These are phyloP conservation scores for Beauveria scarabaeidicola DNA, from an alignment of 2,329 filamentous ascomycete genomes.

Conservation along the genomic window DNA sequence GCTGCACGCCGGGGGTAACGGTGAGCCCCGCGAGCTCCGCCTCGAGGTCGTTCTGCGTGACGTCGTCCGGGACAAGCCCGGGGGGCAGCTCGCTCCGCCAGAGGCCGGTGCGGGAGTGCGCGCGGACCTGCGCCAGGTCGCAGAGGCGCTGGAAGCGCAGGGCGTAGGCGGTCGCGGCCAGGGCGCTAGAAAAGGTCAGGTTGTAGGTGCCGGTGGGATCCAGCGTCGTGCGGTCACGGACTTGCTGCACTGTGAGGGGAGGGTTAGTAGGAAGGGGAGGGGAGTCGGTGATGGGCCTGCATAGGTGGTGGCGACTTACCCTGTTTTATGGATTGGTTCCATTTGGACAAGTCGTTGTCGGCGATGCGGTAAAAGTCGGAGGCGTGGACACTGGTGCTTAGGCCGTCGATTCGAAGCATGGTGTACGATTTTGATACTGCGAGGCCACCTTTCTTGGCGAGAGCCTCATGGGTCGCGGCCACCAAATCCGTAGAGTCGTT, in stretches of 20 bases:
- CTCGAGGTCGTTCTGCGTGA: conserved; percentile 13
- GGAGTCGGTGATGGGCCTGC: background rate
- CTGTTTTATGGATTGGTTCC: conserved; percentile 55
- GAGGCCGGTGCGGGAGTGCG: conserved; percentile 21
- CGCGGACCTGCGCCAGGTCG: conserved; percentile 21
- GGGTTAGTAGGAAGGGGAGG: background rate
- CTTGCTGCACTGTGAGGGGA: conserved; percentile 45
- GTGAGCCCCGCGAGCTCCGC: conserved; percentile 22
- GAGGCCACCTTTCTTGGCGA: background rate
- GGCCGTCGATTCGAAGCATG: conserved; percentile 50
- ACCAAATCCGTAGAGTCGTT: background rate
- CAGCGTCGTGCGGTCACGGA: conserved; percentile 54
- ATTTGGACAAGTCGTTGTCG: conserved; percentile 57
- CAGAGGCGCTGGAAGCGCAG: conserved; percentile 27
- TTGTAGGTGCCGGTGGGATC: conserved; percentile 58
- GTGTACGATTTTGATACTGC: background rate
- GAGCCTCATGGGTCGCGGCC: background rate
- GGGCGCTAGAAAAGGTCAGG: conserved; percentile 54
- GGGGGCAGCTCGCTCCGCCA: conserved; percentile 23
- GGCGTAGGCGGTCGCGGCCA: conserved; percentile 55
- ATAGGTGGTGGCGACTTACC: conserved; percentile 24
- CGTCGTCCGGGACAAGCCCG: conserved; percentile 17
- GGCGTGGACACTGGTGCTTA: conserved; percentile 51
- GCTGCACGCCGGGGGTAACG: conserved; percentile 21
- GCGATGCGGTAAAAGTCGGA: conserved; percentile 65